Evolutionary conservation across 352 stramenopile genomes (phyloP).

Genomic region (Pythium monospermum): DNA sequence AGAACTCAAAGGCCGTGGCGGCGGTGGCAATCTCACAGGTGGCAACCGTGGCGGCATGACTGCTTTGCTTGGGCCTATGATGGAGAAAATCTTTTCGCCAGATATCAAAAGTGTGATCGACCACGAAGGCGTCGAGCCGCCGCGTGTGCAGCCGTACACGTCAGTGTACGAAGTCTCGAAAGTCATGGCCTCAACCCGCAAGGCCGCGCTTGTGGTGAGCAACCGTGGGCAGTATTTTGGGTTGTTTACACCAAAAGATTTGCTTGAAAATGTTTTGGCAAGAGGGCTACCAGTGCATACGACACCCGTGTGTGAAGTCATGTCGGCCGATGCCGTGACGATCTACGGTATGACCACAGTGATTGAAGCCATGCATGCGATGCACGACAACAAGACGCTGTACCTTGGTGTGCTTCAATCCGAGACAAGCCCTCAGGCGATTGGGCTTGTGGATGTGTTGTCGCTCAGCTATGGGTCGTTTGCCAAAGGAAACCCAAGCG

Average conservation of each 20-base stretch:
- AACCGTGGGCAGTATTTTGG: constrained; percentile 91
- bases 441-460: constrained; percentile 84
- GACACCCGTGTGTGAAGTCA: constrained; percentile 91
- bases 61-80: constrained; percentile 75
- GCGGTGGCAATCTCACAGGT: no score
- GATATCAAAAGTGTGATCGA: constrained; percentile 84
- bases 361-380: constrained; percentile 85
- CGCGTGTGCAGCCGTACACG: constrained; percentile 81
- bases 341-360: constrained; percentile 68
- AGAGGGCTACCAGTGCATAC: constrained; percentile 89
- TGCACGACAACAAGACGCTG: constrained; percentile 86
- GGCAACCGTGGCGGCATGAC: constrained; percentile 27
- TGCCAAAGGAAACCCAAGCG: constrained; percentile 79
- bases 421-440: constrained; percentile 50
- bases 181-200: constrained; percentile 92
- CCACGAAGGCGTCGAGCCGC: constrained; percentile 67
- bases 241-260: constrained; percentile 97
- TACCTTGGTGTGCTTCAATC: constrained; percentile 81
- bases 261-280: constrained; percentile 94
- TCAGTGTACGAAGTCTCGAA: constrained; percentile 92
- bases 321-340: constrained; percentile 70
- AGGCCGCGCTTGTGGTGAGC: constrained; percentile 93
- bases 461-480: constrained; percentile 87
- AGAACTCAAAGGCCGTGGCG: constrained; percentile 55
- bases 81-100: constrained; percentile 85